Evolutionary conservation across 192 early-diverging fungal genomes (phyloP).

Genomic region (Entomortierella chlamydospora): DNA sequence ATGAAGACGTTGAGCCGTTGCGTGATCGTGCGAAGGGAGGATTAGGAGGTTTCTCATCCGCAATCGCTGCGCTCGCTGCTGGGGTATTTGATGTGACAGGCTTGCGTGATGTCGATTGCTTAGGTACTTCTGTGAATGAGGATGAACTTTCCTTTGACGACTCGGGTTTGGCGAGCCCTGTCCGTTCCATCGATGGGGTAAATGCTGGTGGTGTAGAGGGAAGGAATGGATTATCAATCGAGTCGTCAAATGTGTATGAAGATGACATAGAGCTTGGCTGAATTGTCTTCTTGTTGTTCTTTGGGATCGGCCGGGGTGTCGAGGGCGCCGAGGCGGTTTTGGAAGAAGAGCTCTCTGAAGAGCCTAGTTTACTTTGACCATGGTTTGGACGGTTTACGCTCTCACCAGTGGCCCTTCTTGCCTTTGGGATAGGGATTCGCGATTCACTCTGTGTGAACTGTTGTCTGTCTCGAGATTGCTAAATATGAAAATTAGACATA

Average conservation of each 20-base stretch:
- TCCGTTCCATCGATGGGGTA: constrained; percentile 47
- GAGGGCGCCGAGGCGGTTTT: constrained; percentile 8
- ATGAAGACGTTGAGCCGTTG: constrained; percentile 16
- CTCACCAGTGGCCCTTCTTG: constrained; percentile 32
- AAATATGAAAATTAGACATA: constrained; percentile 1
- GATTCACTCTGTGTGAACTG: constrained; percentile 3
- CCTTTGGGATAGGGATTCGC: constrained; percentile 21
- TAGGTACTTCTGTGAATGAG: neutral
- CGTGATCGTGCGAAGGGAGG: constrained; percentile 5
- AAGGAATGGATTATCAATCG: constrained; percentile 29
- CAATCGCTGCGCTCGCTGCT: neutral
- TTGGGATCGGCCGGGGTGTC: constrained; percentile 42
- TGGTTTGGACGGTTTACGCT: constrained; percentile 18
- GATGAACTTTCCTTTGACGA: neutral
- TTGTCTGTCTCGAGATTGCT: constrained; percentile 12
- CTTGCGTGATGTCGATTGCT: neutral
- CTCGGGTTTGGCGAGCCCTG: constrained; percentile 9
- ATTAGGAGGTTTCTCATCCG: constrained; percentile 14
- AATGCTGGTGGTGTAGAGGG: constrained; percentile 42
- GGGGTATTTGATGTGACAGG: neutral
- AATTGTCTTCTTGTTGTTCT: constrained; percentile 11
- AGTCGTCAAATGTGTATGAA: constrained; percentile 43
- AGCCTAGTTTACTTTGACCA: neutral
- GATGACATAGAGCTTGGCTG: constrained; percentile 7
- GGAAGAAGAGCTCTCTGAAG: constrained; percentile 5